These are phyloP conservation scores for Phytophthora fragariae DNA, from an alignment of 352 stramenopile genomes.

Conservation along the genomic window DNA sequence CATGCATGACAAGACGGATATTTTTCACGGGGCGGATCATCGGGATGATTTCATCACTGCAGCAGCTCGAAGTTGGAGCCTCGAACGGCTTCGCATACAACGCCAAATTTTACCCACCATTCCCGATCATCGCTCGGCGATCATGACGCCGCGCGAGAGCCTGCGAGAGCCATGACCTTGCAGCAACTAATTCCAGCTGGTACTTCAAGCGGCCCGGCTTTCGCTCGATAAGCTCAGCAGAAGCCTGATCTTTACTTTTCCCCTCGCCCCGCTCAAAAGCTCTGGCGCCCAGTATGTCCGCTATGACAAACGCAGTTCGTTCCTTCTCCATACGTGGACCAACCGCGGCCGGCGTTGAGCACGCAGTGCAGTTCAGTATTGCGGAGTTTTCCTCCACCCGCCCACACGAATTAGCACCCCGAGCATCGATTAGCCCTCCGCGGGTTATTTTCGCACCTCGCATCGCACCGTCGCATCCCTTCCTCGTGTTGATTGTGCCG, in stretches of 20 bases:
- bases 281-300: conserved; percentile 25
- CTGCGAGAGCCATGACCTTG: conserved; percentile 11
- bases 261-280: conserved; percentile 11
- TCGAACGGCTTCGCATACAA: conserved; percentile 27
- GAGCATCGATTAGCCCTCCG: background rate
- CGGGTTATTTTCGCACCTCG: conserved; percentile 19
- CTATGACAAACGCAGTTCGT: conserved; percentile 21
- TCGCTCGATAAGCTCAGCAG: background rate
- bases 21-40: background rate
- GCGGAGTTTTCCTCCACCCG: conserved; percentile 33
- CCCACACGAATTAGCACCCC: background rate
- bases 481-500: conserved; percentile 16
- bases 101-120: conserved; percentile 33
- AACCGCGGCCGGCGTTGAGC: background rate
- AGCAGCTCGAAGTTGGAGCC: background rate
- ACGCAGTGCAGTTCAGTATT: conserved; percentile 18
- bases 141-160: conserved; percentile 19
- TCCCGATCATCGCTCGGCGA: conserved; percentile 12
- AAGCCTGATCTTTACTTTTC: background rate
- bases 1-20: background rate
- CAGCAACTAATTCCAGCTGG: conserved; percentile 26
- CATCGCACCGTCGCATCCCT: conserved; percentile 18
- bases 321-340: conserved; percentile 22
- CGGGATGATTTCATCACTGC: background rate
- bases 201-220: conserved; percentile 13